Conservation (phyloP, 1,284 basidiomycete species). For the Grifola frondosa region DNA sequence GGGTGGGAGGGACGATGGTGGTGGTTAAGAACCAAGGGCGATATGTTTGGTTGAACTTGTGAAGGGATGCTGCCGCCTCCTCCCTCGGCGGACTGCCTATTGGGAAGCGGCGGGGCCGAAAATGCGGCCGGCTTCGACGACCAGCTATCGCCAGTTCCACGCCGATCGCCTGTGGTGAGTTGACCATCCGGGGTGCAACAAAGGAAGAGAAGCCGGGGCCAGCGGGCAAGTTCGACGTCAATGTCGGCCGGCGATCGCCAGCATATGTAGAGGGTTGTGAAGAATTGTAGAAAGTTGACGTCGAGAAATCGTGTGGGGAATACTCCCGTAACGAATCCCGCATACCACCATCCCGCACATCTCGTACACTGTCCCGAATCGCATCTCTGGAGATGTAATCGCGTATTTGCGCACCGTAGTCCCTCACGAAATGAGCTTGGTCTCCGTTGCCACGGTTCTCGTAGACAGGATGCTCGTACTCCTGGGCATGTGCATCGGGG, state of each 20-base stretch:
- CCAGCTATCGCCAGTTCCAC: constrained; percentile 21
- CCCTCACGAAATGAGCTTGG: constrained; percentile 15
- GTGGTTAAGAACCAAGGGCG: constrained; percentile 30
- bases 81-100: constrained; percentile 20
- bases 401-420: constrained; percentile 17
- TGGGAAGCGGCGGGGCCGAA: constrained; percentile 19
- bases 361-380: background rate
- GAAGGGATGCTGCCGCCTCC: constrained; percentile 20
- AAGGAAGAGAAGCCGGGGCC: constrained; percentile 23
- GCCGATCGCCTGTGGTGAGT: constrained; percentile 20
- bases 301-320: constrained; percentile 13
- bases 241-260: constrained; percentile 23
- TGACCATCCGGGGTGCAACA: constrained; percentile 23
- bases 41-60: constrained; percentile 27
- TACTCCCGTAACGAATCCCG: constrained; percentile 15
- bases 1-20: constrained; percentile 29
- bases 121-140: constrained; percentile 19
- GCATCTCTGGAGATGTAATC: constrained; percentile 9
- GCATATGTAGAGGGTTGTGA: constrained; percentile 19
- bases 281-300: constrained; percentile 16
- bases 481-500: constrained; percentile 38
- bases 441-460: constrained; percentile 21
- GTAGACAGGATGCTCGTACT: constrained; percentile 41
- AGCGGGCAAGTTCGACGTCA: constrained; percentile 16
- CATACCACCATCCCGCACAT: background rate